Base-by-base conservation (phyloP, 371 early-diverging fungal species). In the Circinella minor region DNA sequence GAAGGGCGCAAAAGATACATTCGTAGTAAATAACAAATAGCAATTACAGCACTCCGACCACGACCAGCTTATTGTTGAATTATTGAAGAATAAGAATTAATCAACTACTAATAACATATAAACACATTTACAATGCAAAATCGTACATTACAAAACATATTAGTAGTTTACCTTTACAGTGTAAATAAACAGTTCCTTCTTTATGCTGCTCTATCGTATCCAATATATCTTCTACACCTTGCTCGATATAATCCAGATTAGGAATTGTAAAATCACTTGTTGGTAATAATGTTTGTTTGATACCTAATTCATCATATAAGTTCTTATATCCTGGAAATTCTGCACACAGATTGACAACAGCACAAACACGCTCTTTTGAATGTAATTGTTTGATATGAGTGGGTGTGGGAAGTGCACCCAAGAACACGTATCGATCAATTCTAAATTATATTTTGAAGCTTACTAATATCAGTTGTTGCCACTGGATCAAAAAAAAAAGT, bases 321-420 rank as follows among this genome's bases (percentile, higher is more conserved):
- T 65, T 63, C 9, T 71, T 67, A 66, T 81, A 81, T 15, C 84
- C 84, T 46, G 81, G 81, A 61, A 84, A 84, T 49, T 84, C 84
- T 13, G 75, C 71, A 63, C 84, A 84, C 47, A 84, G 27, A 64
- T 84, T 84, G 34, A 84, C 69, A 10, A 84, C 63, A 8, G 74
- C 72, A 48, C 64, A 36, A 2, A 84, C 70, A 39, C 72, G 67
- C 36, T 80, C 74, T n/a, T 67, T 66, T 27, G 71, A 37, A 48
- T 77, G 73, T 39, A 84, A 38, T 3, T 49, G 55, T 59, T 73
- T 79, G 47, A 84, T 76, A 37, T 77, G 79, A 11, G 77, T 62
- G 4, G 81, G 79, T n/a, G 81, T 81, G 4, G 84, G 84, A 38
- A 84, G 65, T n/a, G 84, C 84, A 4, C 84, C 84, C 15, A 84